Evolutionary conservation across 352 stramenopile species (phyloP), one percentile per base, ranked within the genome.

Genomic region (Saprolegnia parasitica): DNA sequence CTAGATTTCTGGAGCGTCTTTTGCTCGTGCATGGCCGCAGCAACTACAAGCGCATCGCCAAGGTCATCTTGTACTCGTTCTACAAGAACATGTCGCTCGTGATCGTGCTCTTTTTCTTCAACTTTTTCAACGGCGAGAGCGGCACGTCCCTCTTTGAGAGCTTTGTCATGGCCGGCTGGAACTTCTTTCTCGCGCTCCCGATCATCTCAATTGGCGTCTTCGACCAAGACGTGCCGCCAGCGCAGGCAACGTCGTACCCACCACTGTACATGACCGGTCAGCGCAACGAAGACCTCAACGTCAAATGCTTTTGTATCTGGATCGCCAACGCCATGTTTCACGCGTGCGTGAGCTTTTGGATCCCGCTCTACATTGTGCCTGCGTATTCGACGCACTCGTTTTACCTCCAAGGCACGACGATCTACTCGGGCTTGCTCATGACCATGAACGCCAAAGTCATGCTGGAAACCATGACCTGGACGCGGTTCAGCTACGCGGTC

Each of bases 21-120:
- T 68, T 98, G 47, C 79, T 98, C 37, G 89, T 98, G 15, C 93
- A 98, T 71, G 95, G 95, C 8, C 89, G 92, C 11, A 97, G 88
- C 86, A 96, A 97, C 73, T 98, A 98, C 72, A 76, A 96, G 15
- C 88, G 95, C 50, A 96, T 98, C 74, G 88, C 86, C 52, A 97
- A 96, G 73, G 75, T 97, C 6, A 95, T 98, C 49, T 67, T 97
- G 47, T 97, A 98, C 77, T 97, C 96, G 40, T 99, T 99, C 76
- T 99, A 99, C 89, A 98, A 99, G 80, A 99, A 99, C 83, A 95
- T 98, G 65, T 81, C 96, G 35, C 87, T 98, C 24, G 91, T 98
- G 62, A 89, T 97, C 42, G 90, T 80, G 56, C 77, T 98, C 63
- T 97, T 98, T 74, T 76, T 97, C 5, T 90, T 89, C 74, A 96